These are phyloP conservation scores for Cercophora newfieldiana DNA, from an alignment of 495 filamentous ascomycete genomes.

Conservation along the genomic window DNA sequence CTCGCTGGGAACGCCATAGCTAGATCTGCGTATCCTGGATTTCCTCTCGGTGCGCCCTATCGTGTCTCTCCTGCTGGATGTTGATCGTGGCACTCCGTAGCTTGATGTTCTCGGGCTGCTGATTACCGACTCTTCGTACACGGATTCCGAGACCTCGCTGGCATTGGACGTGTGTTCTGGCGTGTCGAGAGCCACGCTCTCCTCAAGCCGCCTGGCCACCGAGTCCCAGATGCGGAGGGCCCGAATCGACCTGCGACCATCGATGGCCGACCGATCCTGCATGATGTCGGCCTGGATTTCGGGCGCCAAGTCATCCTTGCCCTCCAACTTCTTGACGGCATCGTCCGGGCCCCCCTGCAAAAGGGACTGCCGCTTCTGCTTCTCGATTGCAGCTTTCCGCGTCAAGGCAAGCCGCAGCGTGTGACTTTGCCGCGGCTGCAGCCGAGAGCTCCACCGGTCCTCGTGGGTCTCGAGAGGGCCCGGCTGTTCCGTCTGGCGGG, in stretches of 20 bases:
- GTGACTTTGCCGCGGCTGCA: background rate
- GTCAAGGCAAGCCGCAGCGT: background rate
- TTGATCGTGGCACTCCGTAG: background rate
- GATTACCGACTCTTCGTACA: background rate
- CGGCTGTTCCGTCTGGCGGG: background rate
- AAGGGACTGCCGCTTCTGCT: background rate
- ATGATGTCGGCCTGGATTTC: background rate
- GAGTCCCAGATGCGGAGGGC: background rate
- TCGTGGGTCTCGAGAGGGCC: background rate
- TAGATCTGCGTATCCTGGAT: background rate
- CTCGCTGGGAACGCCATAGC: background rate
- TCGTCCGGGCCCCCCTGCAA: background rate
- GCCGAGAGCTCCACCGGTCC: background rate
- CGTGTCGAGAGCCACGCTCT: background rate
- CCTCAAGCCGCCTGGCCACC: background rate
- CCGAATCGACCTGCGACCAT: background rate
- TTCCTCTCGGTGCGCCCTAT: background rate
- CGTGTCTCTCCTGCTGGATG: background rate
- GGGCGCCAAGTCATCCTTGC: background rate
- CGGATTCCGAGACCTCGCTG: background rate
- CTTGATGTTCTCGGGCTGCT: background rate
- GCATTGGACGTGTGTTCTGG: background rate
- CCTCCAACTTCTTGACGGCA: background rate
- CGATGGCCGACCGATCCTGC: background rate
- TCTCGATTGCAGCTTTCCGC: background rate